These are phyloP conservation scores for Melampsora abietis-canadensis DNA, from an alignment of 1,284 basidiomycete genomes.

Conservation along the genomic window DNA sequence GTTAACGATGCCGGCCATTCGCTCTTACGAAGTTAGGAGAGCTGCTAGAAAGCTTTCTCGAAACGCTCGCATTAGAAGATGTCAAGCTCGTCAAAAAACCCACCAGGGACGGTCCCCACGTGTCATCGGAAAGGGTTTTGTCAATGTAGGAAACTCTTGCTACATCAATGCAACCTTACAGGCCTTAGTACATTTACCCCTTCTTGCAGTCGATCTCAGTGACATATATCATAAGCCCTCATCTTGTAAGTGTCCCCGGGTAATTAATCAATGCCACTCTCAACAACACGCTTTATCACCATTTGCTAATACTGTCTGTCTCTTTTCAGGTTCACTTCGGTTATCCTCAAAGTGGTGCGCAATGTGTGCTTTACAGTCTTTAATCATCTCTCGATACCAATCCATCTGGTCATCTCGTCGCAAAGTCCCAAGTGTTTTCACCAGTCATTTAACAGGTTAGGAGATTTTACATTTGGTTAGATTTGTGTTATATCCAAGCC, in stretches of 20 bases:
- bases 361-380: conserved; percentile 2
- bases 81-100: too few species aligned
- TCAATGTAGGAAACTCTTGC: conserved; percentile 53
- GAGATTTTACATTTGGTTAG: not conserved
- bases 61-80: too few species aligned
- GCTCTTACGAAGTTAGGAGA: too few species aligned
- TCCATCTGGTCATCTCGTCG: not conserved
- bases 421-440: not conserved
- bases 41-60: too few species aligned
- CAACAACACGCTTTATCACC: not conserved
- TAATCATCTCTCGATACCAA: not conserved
- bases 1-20: too few species aligned
- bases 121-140: conserved; percentile 46
- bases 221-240: not conserved
- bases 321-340: not conserved
- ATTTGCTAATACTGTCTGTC: not conserved
- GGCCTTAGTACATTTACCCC: conserved; percentile 7
- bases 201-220: not conserved
- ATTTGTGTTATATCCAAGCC: not conserved
- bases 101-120: too few species aligned
- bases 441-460: not conserved
- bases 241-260: not conserved
- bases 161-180: conserved; percentile 54
- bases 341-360: conserved; percentile 1
- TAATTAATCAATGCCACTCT: not conserved